Evolutionary conservation across 202 grass and related monocot genomes (phyloP).

Genomic region (Panicum virgatum): DNA sequence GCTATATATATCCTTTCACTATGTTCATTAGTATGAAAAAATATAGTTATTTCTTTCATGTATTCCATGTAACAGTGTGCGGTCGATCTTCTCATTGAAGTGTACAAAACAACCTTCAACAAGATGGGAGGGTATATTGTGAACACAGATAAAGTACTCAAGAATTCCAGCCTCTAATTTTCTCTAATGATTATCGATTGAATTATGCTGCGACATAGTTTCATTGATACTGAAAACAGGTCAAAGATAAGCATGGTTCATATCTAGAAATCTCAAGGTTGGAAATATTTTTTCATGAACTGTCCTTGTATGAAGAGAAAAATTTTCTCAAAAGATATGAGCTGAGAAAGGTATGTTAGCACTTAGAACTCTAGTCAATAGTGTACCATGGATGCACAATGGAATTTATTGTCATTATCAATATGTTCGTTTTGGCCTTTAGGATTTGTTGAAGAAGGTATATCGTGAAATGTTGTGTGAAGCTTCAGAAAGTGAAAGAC

Average conservation of each 20-base stretch:
- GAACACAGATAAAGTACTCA: constrained; percentile 56
- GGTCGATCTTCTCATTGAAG: constrained; percentile 64
- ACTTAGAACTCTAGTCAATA: not conserved
- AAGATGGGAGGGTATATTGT: constrained; percentile 69
- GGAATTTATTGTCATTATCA: not conserved
- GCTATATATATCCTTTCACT: not conserved
- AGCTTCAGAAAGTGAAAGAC: constrained; percentile 2
- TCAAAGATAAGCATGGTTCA: constrained; percentile 44
- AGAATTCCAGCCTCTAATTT: not conserved
- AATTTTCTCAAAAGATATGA: constrained; percentile 55
- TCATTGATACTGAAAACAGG: constrained; percentile 39
- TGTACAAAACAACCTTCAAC: constrained; percentile 60
- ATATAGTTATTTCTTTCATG: not conserved
- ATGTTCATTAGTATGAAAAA: not conserved
- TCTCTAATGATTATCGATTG: not conserved
- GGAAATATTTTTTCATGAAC: constrained; percentile 54
- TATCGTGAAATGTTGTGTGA: not conserved
- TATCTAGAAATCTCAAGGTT: constrained; percentile 58
- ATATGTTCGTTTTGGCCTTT: not conserved
- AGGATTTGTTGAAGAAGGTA: not conserved
- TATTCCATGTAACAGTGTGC: constrained; percentile 44
- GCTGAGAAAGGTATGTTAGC: constrained; percentile 35
- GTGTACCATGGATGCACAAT: not conserved
- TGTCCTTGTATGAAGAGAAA: constrained; percentile 57
- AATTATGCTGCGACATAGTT: not conserved